Evolutionary conservation across 2,329 filamentous ascomycete species (phyloP).

Genomic region (Diaporthe ampelina): DNA sequence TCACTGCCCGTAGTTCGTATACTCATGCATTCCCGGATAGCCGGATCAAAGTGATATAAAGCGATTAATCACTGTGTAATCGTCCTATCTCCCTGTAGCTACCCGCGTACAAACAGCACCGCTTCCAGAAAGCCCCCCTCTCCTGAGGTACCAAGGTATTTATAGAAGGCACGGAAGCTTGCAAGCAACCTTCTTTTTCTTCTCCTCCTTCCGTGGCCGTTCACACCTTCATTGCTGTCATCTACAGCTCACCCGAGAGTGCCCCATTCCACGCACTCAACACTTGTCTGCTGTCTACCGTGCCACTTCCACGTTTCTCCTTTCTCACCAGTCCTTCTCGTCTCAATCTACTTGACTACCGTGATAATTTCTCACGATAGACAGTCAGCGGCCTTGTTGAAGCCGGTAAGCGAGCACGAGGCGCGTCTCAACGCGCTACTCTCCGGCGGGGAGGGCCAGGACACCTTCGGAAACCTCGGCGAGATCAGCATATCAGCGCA

Average conservation of each 20-base stretch:
- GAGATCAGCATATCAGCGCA: too few species aligned
- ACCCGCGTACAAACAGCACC: not conserved
- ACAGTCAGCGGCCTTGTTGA: too few species aligned
- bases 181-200: not conserved
- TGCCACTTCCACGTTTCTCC: too few species aligned
- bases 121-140: not conserved
- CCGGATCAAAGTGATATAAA: not conserved
- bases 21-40: not conserved
- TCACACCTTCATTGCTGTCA: not conserved
- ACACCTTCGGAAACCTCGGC: too few species aligned
- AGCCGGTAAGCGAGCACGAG: too few species aligned
- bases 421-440: too few species aligned
- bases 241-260: not conserved
- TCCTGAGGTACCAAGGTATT: not conserved
- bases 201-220: not conserved
- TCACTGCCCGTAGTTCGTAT: not conserved
- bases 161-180: not conserved
- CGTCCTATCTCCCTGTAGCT: not conserved
- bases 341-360: too few species aligned
- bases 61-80: too few species aligned
- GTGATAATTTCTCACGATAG: too few species aligned
- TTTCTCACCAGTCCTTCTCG: too few species aligned
- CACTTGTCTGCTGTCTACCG: too few species aligned
- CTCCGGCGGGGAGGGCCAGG: too few species aligned
- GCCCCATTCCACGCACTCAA: not conserved